phyloP scores from a whole-genome alignment of 441 rosid species.

The Euphorbia celastroides region DNA sequence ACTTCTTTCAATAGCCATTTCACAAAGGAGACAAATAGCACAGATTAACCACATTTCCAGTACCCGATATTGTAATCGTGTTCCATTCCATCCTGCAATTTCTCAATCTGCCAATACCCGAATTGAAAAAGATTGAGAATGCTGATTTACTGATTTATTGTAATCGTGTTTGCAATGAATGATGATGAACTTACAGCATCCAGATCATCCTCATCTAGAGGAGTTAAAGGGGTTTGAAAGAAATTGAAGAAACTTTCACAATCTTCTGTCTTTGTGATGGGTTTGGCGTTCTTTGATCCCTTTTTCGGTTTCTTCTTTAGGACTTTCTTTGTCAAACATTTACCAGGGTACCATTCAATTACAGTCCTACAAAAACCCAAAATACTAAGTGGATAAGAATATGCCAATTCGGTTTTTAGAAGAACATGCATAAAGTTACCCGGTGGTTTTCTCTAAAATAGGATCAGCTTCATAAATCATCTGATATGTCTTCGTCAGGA shows the following conservation, averaged over 20 bases:
- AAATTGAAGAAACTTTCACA: slow-evolving; percentile 93
- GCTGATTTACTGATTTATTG: no score
- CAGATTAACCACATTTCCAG: background rate
- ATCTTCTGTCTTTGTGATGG: slow-evolving; percentile 73
- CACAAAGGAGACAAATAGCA: background rate
- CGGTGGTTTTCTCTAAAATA: slow-evolving; percentile 81
- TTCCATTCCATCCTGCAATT: slow-evolving; percentile 85
- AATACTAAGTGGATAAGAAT: no score
- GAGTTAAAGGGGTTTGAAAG: slow-evolving; percentile 77
- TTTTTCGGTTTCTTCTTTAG: slow-evolving; percentile 83
- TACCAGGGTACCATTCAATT: slow-evolving; percentile 89
- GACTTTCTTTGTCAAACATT: slow-evolving; percentile 75
- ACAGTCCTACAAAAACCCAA: slow-evolving; percentile 53
- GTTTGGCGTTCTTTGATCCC: slow-evolving; percentile 84
- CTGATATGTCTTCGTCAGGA: slow-evolving; percentile 81
- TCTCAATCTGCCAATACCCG: slow-evolving; percentile 97
- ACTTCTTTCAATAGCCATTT: no score
- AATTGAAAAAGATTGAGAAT: slow-evolving; percentile 14
- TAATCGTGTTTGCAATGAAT: no score
- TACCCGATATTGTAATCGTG: slow-evolving; percentile 94
- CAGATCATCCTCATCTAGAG: slow-evolving; percentile 77
- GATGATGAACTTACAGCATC: no score
- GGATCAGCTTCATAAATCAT: slow-evolving; percentile 95
- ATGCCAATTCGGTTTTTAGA: background rate
- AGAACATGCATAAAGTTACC: no score